Conservation (phyloP, 768 basidiomycete species). For the Clitopilus hobsonii region DNA sequence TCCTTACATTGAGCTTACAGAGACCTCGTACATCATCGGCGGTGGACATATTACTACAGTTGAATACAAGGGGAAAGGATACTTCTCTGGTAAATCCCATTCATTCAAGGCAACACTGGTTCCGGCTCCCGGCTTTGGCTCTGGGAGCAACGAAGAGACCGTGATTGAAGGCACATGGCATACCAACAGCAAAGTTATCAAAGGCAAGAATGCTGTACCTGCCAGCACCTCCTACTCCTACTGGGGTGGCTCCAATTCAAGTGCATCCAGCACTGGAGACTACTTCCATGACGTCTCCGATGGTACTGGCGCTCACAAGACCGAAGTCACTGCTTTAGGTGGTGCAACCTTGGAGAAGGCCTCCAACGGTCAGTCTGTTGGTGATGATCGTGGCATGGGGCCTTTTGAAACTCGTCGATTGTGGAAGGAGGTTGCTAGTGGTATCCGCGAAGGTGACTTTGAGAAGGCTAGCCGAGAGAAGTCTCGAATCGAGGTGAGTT, state of each 20-base stretch:
- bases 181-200: constrained; percentile 50
- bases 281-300: constrained; percentile 73
- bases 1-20: constrained; percentile 88
- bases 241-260: background rate
- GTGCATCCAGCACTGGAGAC: constrained; percentile 19
- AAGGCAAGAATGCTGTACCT: constrained; percentile 17
- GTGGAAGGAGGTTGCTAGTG: constrained; percentile 85
- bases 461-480: constrained; percentile 89
- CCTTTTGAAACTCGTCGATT: constrained; percentile 84
- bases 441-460: constrained; percentile 88
- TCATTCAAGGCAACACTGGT: constrained; percentile 81
- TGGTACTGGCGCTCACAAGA: background rate
- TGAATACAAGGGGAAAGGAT: constrained; percentile 96
- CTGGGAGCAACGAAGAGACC: constrained; percentile 30
- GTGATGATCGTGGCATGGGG: constrained; percentile 57
- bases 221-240: constrained; percentile 16
- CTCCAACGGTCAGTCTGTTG: background rate
- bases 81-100: constrained; percentile 91
- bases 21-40: constrained; percentile 70
- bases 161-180: constrained; percentile 83
- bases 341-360: constrained; percentile 28
- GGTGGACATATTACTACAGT: constrained; percentile 45
- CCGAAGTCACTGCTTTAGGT: background rate
- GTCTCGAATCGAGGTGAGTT: constrained; percentile 78
- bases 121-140: constrained; percentile 37